Evolutionary conservation across 179 eudicot species (phyloP).

Genomic region (Monotropa hypopitys): DNA sequence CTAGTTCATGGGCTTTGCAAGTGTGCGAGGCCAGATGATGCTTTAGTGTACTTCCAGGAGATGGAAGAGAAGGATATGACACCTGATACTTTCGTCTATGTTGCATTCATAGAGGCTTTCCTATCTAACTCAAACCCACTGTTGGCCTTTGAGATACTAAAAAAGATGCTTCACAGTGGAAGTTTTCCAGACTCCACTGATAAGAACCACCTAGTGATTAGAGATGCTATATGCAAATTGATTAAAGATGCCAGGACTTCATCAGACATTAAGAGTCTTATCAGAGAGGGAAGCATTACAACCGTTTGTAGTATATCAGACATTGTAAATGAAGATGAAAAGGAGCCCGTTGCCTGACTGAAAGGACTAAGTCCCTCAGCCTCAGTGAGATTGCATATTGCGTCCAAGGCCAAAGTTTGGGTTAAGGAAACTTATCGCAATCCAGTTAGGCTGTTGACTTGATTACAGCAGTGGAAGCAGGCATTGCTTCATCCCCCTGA

Average conservation of each 20-base stretch:
- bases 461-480: neutral
- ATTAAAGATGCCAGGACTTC: conserved; percentile 35
- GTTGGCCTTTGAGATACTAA: conserved; percentile 41
- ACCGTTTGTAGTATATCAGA: conserved; percentile 6
- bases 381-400: neutral
- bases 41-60: conserved; percentile 35
- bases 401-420: neutral
- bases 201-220: conserved; percentile 32
- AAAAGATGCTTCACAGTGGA: conserved; percentile 36
- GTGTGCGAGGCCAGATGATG: conserved; percentile 44
- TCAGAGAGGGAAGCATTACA: conserved; percentile 35
- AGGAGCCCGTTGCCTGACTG: neutral
- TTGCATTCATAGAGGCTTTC: conserved; percentile 44
- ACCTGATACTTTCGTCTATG: conserved; percentile 48
- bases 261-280: conserved; percentile 23
- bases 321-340: neutral
- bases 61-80: conserved; percentile 56
- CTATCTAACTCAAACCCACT: conserved; percentile 26
- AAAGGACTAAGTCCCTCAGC: neutral
- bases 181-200: conserved; percentile 27
- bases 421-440: neutral
- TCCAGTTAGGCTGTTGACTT: neutral
- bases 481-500: neutral
- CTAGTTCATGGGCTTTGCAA: conserved; percentile 76
- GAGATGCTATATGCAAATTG: conserved; percentile 34